Conservation (phyloP, 177 flowering plant genomes). For the Tripterygium wilfordii region DNA sequence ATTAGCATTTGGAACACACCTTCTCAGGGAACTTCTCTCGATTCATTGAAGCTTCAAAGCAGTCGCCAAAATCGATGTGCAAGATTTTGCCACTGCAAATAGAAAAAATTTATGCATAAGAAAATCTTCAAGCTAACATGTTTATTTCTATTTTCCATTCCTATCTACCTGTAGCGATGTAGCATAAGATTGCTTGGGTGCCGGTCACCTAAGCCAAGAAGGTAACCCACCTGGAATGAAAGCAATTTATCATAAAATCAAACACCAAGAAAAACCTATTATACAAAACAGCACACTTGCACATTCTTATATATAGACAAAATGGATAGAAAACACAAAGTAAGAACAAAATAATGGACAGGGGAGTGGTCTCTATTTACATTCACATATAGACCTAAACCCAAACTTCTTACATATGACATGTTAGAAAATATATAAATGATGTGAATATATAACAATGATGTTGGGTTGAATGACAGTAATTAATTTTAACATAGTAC, state of each 20-base stretch:
- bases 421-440: too few species aligned
- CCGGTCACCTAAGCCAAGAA: slow-evolving; percentile 96
- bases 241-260: background rate
- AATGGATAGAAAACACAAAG: too few species aligned
- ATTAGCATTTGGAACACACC: slow-evolving; percentile 23
- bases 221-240: slow-evolving; percentile 84
- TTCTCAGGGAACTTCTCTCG: slow-evolving; percentile 98
- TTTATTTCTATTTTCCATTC: background rate
- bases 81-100: slow-evolving; percentile 87
- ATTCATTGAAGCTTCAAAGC: slow-evolving; percentile 99
- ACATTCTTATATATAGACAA: too few species aligned
- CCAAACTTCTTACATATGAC: too few species aligned
- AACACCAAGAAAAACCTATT: background rate
- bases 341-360: too few species aligned
- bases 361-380: too few species aligned
- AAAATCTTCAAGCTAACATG: too few species aligned
- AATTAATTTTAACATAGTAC: too few species aligned
- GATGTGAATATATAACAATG: too few species aligned
- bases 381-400: too few species aligned
- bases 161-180: slow-evolving; percentile 77
- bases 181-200: slow-evolving; percentile 99
- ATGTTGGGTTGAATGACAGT: too few species aligned
- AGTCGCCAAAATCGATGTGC: slow-evolving; percentile 99
- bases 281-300: background rate
- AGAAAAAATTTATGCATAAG: background rate